These are phyloP conservation scores for Vaccinium vitisidaea DNA, from an alignment of 148 eudicot genomes.

Conservation along the genomic window DNA sequence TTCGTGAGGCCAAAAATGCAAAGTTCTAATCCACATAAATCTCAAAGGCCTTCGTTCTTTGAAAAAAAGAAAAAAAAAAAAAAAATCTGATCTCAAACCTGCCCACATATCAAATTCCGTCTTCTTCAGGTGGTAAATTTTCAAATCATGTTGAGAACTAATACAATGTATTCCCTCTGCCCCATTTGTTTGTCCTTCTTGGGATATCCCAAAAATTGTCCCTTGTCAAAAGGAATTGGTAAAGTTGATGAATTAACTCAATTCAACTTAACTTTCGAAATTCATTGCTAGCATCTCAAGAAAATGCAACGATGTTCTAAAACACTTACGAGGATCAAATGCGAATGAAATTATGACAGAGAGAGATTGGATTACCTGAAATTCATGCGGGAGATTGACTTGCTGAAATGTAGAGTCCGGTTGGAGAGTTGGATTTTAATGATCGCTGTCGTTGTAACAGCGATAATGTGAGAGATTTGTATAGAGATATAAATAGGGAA, in stretches of 20 bases:
- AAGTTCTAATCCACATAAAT: not conserved
- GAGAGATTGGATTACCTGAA: not conserved
- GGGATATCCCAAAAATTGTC: too few species aligned
- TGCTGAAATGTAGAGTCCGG: not conserved
- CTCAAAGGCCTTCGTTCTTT: not conserved
- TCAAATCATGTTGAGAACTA: not conserved
- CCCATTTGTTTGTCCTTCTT: too few species aligned
- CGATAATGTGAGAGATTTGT: not conserved
- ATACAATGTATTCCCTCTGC: not conserved
- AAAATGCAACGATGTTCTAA: too few species aligned
- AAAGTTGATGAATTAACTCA: too few species aligned
- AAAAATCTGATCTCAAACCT: not conserved
- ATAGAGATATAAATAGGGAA: not conserved
- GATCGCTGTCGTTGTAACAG: not conserved
- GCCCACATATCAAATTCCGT: not conserved
- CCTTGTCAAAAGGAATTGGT: too few species aligned
- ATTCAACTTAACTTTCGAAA: too few species aligned
- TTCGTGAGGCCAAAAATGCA: not conserved
- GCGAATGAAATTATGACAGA: not conserved
- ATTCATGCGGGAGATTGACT: not conserved
- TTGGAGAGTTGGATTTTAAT: not conserved
- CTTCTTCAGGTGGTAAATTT: not conserved
- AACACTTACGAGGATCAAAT: too few species aligned
- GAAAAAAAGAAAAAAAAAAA: not conserved
- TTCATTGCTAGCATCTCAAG: too few species aligned